Evolutionary conservation across 257 asterid species (phyloP), one percentile per base, ranked within the genome.

Genomic region (Solanum raphanifolium): DNA sequence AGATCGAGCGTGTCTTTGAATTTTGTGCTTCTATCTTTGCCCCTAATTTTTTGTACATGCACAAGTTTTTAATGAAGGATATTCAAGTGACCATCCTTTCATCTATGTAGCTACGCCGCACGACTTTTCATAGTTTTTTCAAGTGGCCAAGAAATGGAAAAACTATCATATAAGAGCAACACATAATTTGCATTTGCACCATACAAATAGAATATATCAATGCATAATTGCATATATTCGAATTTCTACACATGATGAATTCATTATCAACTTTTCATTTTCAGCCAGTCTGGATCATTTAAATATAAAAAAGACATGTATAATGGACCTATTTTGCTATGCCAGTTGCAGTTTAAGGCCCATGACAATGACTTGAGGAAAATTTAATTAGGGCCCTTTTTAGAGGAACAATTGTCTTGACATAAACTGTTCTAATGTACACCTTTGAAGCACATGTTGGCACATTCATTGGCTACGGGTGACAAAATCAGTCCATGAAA

Each of bases 291-390:
- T 18, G 41, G 85, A 81, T 46, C 27, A 81, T 81, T 29, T 29
- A 81, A 78, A 31, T 10, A 48, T 9, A 2, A 81, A 1, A 43
- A 81, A 16, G 68, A 81, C 16, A 81, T 27, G 69, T 1, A 46
- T 20, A 81, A 46, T 43, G 41, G 68, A 29, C 85, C 68, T 29
- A 31, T 46, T 81, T 43, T 43, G 6, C 41, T 15, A 46, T 81
- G 85, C 27, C 29, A 81, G 85, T 27, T 46, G 85, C 68, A 81
- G 25, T 46, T 74, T 81, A 3, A 46, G 68, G 85, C 68, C 85
- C 85, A 46, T 81, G 85, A 81, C 1, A 16, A 60, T 43, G 68
- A 81, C 65, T 81, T 46, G 85, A 25, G 41, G 25, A 81, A 68
- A 81, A 29, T 81, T 9, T 29, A 55, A 55, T 55, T 2, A 81